Evolutionary conservation across 2,329 filamentous ascomycete genomes (phyloP).

Genomic region (Lasiodiplodia sp.): DNA sequence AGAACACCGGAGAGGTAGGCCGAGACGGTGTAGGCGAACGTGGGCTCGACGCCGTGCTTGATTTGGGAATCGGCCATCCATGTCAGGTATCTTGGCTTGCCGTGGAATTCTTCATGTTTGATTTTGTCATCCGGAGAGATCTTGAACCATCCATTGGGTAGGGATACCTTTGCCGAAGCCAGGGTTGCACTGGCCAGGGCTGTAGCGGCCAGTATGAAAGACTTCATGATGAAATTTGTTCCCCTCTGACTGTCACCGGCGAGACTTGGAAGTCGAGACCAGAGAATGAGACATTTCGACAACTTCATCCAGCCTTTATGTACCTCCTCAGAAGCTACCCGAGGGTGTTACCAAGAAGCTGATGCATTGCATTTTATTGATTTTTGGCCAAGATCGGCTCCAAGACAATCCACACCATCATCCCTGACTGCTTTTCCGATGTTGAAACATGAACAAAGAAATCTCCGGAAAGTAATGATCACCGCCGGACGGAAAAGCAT

Average conservation of each 20-base stretch:
- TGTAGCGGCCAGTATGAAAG: slow-evolving; percentile 23
- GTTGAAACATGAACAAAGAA: not conserved
- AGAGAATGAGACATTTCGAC: not conserved
- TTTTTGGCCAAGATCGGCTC: slow-evolving; percentile 9
- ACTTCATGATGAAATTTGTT: slow-evolving; percentile 29
- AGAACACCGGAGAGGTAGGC: slow-evolving; percentile 58
- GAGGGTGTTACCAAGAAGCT: not conserved
- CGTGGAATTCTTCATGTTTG: slow-evolving; percentile 28
- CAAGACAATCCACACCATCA: not conserved
- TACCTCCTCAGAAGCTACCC: not conserved
- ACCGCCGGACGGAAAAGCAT: slow-evolving; percentile 13
- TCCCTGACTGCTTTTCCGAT: slow-evolving; percentile 3
- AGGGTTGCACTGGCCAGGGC: slow-evolving; percentile 31
- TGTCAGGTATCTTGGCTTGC: slow-evolving; percentile 37
- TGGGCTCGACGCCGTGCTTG: slow-evolving; percentile 47
- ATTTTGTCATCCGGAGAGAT: slow-evolving; percentile 33
- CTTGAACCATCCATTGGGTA: slow-evolving; percentile 35
- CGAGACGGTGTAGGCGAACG: slow-evolving; percentile 54
- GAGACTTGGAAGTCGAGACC: not conserved
- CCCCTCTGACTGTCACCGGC: not conserved
- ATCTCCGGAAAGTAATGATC: not conserved
- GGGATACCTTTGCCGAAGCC: slow-evolving; percentile 30
- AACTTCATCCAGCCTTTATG: not conserved
- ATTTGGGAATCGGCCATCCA: slow-evolving; percentile 60
- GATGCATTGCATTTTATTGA: not conserved